Base-by-base conservation (phyloP, 345 rosid species). In the Hypericum perforatum region DNA sequence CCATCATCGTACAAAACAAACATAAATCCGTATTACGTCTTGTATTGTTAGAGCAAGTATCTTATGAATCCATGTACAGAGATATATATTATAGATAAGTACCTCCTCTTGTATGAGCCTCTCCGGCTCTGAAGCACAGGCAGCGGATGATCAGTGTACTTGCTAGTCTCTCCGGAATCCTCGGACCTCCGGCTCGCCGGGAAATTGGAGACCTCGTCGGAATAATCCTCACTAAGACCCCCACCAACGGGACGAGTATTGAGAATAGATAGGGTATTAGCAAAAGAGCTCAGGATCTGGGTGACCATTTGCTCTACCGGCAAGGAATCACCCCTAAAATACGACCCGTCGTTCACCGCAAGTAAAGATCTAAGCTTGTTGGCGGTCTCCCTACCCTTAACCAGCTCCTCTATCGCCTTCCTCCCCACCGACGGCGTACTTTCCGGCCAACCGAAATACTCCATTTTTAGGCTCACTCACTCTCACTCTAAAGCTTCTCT, bases 81-180 rank as follows among this genome's bases (percentile, higher is more conserved):
- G 15, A 2, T 45, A 45, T 45, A 5, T 2, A 0, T 6, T 45
- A 45, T 11, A 6, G 2, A 46, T 46, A 5, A 2, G 5, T 61
- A 70, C 75, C 71, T 62, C 51, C 68, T 49, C 67, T 62, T 70
- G 60, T 62, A 65, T 29, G 63, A 70, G 12, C 75, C 70, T 11
- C 70, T 62, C 22, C 67, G 58, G 1, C 49, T 60, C 43, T 58
- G 48, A 6, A 12, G 54, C 13, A 43, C 12, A 0, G 5, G 22
- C 7, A 22, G 32, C 32, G 1, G 32, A 22, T 4, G 32, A 22
- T 22, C 2, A 22, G 61, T 41, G 56, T 51, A 41, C 57, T 45
- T 47, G 44, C 66, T 53, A 59, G 64, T 65, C 44, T 62, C 75
- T 45, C 39, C 68, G 37, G 73, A 68, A 42, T 48, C 60, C 58